These are phyloP conservation scores for Hemisphaericaspora xylanilytica DNA, from an alignment of 1,139 yeast genomes.

Conservation along the genomic window DNA sequence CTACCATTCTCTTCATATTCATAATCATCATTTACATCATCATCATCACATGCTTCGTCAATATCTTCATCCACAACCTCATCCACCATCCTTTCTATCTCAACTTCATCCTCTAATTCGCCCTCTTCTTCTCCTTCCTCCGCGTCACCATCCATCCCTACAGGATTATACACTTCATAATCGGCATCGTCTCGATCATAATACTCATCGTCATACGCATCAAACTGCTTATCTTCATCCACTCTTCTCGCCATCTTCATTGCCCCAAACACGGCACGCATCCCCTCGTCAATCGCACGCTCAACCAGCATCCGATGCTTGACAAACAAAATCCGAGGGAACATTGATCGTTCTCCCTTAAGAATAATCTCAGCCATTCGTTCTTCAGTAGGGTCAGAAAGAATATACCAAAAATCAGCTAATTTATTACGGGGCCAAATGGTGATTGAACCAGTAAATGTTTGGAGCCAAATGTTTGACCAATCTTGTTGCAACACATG, in stretches of 20 bases:
- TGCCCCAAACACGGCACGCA: constrained; percentile 16
- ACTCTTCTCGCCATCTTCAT: constrained; percentile 4
- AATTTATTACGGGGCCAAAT: constrained; percentile 68
- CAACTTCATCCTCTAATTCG: constrained; percentile 12
- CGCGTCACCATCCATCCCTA: constrained; percentile 2
- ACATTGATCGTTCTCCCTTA: constrained; percentile 66
- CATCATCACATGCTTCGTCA: constrained; percentile 13
- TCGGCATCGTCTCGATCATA: constrained; percentile 12
- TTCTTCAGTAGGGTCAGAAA: constrained; percentile 66
- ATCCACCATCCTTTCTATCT: constrained; percentile 5
- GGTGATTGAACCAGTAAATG: constrained; percentile 73
- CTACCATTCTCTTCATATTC: not conserved
- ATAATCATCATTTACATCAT: constrained; percentile 10
- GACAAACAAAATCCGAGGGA: constrained; percentile 64
- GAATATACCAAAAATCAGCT: constrained; percentile 60
- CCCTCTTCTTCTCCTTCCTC: constrained; percentile 15
- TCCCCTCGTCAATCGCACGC: constrained; percentile 58
- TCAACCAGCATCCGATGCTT: constrained; percentile 63
- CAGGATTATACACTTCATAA: constrained; percentile 7
- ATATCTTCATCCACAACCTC: constrained; percentile 10
- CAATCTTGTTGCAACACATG: constrained; percentile 73
- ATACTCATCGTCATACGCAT: constrained; percentile 7
- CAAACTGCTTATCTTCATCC: not conserved
- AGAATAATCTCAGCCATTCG: constrained; percentile 53
- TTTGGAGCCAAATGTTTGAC: constrained; percentile 74